phyloP scores from a whole-genome alignment of 768 basidiomycete genomes.

The Ramaria rubella region DNA sequence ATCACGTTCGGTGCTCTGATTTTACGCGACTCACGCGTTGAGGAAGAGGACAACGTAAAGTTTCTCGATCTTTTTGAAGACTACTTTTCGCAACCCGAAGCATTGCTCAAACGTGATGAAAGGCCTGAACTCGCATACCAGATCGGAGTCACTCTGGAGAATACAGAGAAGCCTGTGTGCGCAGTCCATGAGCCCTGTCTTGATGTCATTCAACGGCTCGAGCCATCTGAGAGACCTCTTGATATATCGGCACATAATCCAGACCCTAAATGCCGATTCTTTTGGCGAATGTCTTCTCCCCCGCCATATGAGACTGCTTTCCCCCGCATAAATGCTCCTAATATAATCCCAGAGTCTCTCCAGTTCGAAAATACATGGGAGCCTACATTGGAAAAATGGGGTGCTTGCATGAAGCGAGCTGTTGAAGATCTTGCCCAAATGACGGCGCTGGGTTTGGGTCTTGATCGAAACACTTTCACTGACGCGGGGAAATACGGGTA shows the following conservation, averaged over 20 bases:
- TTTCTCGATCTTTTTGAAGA: slow-evolving; percentile 92
- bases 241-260: slow-evolving; percentile 75
- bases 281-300: slow-evolving; percentile 73
- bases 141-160: slow-evolving; percentile 92
- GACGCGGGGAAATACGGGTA: slow-evolving; percentile 83
- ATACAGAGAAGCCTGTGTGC: slow-evolving; percentile 89
- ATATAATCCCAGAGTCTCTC: slow-evolving; percentile 67
- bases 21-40: slow-evolving; percentile 77
- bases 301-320: slow-evolving; percentile 77
- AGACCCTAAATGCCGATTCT: slow-evolving; percentile 94
- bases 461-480: slow-evolving; percentile 61
- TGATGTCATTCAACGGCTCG: slow-evolving; percentile 66
- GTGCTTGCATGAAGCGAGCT: slow-evolving; percentile 77
- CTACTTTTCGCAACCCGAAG: slow-evolving; percentile 75
- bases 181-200: slow-evolving; percentile 80
- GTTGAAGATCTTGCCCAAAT: slow-evolving; percentile 86
- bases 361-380: slow-evolving; percentile 59
- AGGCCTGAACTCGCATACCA: slow-evolving; percentile 86
- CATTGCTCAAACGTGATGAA: slow-evolving; percentile 64
- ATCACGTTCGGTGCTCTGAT: slow-evolving; percentile 83
- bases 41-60: slow-evolving; percentile 68
- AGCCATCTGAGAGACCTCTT: slow-evolving; percentile 73
- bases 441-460: slow-evolving; percentile 76
- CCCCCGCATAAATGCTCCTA: slow-evolving; percentile 70
- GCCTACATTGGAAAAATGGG: slow-evolving; percentile 78